These are phyloP conservation scores for Eragrostis tef DNA, from an alignment of 202 grass and related monocot genomes.

Conservation along the genomic window DNA sequence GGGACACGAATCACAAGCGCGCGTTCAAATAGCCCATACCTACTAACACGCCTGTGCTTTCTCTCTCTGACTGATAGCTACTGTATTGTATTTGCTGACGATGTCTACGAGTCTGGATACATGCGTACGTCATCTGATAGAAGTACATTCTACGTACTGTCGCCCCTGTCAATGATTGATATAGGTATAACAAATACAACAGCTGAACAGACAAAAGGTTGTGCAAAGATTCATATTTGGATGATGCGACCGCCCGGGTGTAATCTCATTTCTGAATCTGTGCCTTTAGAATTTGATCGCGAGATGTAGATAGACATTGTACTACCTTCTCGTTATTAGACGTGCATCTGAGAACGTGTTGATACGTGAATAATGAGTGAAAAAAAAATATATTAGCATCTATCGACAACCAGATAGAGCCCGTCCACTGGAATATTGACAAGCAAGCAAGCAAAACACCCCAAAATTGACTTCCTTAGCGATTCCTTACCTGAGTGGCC, in stretches of 20 bases:
- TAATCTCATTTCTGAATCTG: too few relatives aligned
- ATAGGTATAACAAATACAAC: too few relatives aligned
- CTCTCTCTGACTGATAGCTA: too few relatives aligned
- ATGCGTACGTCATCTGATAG: background rate
- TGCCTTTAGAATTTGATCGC: background rate
- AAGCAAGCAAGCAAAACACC: background rate
- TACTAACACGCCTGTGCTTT: too few relatives aligned
- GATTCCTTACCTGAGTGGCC: conserved; percentile 57
- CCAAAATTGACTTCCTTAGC: conserved; percentile 2
- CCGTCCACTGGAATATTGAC: conserved; percentile 16
- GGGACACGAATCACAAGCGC: background rate
- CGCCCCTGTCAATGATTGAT: too few relatives aligned
- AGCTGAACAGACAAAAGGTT: too few relatives aligned
- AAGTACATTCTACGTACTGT: too few relatives aligned
- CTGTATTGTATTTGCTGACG: too few relatives aligned
- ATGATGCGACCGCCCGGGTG: too few relatives aligned
- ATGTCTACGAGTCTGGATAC: background rate
- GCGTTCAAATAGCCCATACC: background rate
- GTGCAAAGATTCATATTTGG: too few relatives aligned
- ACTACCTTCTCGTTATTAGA: background rate
- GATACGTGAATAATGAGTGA: background rate
- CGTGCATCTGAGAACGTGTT: background rate
- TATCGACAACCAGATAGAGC: background rate
- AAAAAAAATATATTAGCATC: background rate
- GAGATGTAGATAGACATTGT: background rate